A percentile compares a stretch with the other conserved stretches of the same genome.
Conservation (phyloP, 2,329 filamentous ascomycete species). For the Dryadomyces quercivorus region DNA sequence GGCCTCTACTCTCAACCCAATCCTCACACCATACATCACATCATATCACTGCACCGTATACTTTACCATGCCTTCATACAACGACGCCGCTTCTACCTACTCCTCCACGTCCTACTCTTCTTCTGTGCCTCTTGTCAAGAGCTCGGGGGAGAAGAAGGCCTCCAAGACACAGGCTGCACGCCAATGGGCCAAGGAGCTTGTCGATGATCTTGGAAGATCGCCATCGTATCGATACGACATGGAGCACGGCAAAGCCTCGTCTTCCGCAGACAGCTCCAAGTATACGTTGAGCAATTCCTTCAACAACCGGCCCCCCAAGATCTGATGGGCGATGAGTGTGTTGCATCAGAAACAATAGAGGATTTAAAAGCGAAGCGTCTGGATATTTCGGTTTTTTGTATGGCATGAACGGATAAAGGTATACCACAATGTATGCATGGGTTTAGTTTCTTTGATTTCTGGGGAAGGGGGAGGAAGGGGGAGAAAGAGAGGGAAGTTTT, state of each 20-base stretch:
- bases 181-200: conserved; percentile 10
- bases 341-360: too few species aligned
- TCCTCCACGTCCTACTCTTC: conserved; percentile 14
- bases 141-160: neutral
- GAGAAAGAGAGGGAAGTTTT: too few species aligned
- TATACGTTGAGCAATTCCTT: neutral
- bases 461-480: too few species aligned
- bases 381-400: too few species aligned
- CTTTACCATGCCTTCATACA: conserved; percentile 10
- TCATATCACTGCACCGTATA: neutral
- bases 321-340: neutral
- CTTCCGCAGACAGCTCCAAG: neutral
- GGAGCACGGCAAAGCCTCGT: neutral
- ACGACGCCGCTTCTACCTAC: conserved; percentile 18
- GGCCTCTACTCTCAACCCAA: neutral
- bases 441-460: too few species aligned
- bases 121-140: conserved; percentile 1
- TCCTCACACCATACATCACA: neutral
- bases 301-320: neutral
- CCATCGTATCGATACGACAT: conserved; percentile 10
- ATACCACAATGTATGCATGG: too few species aligned
- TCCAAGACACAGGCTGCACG: conserved; percentile 2
- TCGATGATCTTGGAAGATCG: conserved; percentile 10
- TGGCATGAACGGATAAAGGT: too few species aligned
- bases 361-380: too few species aligned